Base-by-base conservation (phyloP, 768 basidiomycete species). In the Saitozyma podzolica region DNA sequence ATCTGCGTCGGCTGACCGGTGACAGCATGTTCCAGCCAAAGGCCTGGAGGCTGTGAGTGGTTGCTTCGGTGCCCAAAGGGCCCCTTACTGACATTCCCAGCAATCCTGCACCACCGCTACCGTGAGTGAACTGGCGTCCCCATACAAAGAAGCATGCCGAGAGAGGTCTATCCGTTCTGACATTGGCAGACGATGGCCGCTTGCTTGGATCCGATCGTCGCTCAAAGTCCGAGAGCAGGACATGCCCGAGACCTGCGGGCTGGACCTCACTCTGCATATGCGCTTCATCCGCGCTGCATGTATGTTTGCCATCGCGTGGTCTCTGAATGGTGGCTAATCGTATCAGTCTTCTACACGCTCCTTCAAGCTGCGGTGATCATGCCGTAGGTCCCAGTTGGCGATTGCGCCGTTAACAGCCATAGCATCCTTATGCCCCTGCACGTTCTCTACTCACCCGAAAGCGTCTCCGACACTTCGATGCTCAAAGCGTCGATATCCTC, bases 361-460 rank as follows among this genome's bases (percentile, higher is more conserved):
- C 56, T 79, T 9, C 76, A 76, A 47, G 59, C 65, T 29, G 40
- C 60, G 20, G 60, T 72, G 1, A 65, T 76, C 54, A 52, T 74
- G 19, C 75, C 75, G 62, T 73, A 52, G 54, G 71, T 67, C 9
- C 41, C n/a, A n/a, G n/a, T n/a, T 39, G 51, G 14, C 42, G n/a
- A 8, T 51, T 54, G 40, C 40, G 47, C 47, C 57, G 17, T 47
- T 56, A 17, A 56, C 19, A 29, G 29, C 2, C 29, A 29, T 42
- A 77, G 68, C 13, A 67, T 79, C 50, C 71, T 79, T 17, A 55
- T 77, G 39, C 76, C 78, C 5, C 56, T 79, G 9, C 78, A 79
- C 54, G 59, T 76, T 54, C 54, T 75, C 53, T 66, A 66, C 50
- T 56, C 64, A 14, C 61, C 64, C 42, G 8, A 49, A 9, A 63